Evolutionary conservation across 371 early-diverging fungal genomes (phyloP).

Genomic region (Dentiscutata heterogama): DNA sequence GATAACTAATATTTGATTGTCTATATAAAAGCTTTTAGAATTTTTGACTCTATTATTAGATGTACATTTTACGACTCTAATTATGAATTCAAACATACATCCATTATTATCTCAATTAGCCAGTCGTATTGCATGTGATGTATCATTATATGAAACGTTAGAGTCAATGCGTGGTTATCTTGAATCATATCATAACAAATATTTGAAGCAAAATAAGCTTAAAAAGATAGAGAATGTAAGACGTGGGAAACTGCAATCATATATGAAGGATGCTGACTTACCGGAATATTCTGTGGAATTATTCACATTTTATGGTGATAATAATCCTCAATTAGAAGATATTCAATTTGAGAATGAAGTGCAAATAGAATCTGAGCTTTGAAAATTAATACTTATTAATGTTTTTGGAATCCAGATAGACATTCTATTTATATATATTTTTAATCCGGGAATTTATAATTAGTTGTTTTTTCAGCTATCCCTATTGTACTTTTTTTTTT

Average conservation of each 20-base stretch:
- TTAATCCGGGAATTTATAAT: too few relatives aligned
- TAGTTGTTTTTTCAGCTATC: too few relatives aligned
- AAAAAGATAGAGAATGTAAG: conserved; percentile 46
- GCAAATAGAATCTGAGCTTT: background rate
- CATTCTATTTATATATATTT: too few relatives aligned
- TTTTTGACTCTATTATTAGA: conserved; percentile 65
- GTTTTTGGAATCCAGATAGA: too few relatives aligned
- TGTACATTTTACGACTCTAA: conserved; percentile 68
- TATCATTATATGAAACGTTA: conserved; percentile 56
- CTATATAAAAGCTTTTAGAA: conserved; percentile 60
- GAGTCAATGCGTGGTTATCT: conserved; percentile 64
- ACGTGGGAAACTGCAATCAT: background rate
- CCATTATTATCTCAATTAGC: conserved; percentile 55
- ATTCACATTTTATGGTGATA: conserved; percentile 16
- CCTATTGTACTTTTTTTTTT: too few relatives aligned
- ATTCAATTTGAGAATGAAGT: background rate
- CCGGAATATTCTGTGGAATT: conserved; percentile 23
- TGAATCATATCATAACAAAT: conserved; percentile 64
- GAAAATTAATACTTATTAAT: too few relatives aligned
- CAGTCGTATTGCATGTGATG: conserved; percentile 56
- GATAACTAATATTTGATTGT: background rate
- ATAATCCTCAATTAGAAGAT: conserved; percentile 19
- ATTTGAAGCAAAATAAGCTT: conserved; percentile 49
- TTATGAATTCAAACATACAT: conserved; percentile 65
- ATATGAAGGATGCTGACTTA: background rate